Base-by-base conservation (phyloP, 23 red algal genomes). In the Gracilariopsis chorda region DNA sequence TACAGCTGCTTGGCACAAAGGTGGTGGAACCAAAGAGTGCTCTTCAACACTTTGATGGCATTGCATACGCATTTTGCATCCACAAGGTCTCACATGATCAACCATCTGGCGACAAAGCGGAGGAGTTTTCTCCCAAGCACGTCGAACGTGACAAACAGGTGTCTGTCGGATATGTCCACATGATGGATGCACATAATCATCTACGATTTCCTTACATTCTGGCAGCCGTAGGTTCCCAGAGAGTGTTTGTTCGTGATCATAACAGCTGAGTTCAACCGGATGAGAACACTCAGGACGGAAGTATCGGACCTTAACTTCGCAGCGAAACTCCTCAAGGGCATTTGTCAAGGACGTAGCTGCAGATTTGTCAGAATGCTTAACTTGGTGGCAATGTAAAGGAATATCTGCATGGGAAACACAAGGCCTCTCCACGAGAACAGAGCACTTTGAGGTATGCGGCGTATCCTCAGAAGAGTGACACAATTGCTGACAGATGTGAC, bases 271-370 rank as follows among this genome's bases (percentile, higher is more conserved):
- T 16, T 46, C 25, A 19, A 90, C 24, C 30, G 57, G 35, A 44
- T 90, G 86, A 32, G 86, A 39, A 69, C 86, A 90, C 67, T 90
- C 86, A 5, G 86, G 56, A 4, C 86, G 48, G 24, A 7, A 7
- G 29, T 60, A 90, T 23, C 20, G 17, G 21, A 90, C 72, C 44
- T 17, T 1, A 34, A 90, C 57, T 3, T 90, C 86, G 40, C 86
- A 80, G 17, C 48, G 23, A 79, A 61, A 90, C n/a, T 1, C 32
- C 11, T 29, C 9, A 0, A 90, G 42, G 3, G 46, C 86, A 35
- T 19, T 29, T 37, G 25, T n/a, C 28, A 90, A 23, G 34, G 48
- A 30, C 9, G 13, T 41, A 30, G 72, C 43, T 19, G n/a, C 65
- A 19, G 10, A n/a, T 4, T 41, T 68, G 8, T 76, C 43, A 4